Evolutionary conservation across 1,139 yeast species (phyloP).

Genomic region (Geotrichum aggregatum): DNA sequence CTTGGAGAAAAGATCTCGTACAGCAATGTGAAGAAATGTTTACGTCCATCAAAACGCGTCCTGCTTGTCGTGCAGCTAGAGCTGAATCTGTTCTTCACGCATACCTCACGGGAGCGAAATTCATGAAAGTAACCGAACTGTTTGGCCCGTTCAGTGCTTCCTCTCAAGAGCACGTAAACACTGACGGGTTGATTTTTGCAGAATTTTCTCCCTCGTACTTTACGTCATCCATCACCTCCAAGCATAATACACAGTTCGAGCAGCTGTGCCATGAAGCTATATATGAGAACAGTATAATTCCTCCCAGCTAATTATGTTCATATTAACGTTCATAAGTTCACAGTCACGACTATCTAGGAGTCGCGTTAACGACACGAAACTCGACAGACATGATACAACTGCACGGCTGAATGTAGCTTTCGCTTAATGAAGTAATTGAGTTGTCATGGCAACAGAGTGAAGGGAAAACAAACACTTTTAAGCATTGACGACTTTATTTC

Average conservation of each 20-base stretch:
- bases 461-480: too few species aligned
- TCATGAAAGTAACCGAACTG: not conserved
- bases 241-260: slow-evolving; percentile 5
- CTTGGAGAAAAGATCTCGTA: slow-evolving; percentile 7
- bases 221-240: not conserved
- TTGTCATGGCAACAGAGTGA: too few species aligned
- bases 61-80: not conserved
- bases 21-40: not conserved
- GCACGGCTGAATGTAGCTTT: too few species aligned
- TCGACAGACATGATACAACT: too few species aligned
- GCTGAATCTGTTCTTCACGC: slow-evolving; percentile 3
- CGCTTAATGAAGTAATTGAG: too few species aligned
- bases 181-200: not conserved
- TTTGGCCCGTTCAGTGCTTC: slow-evolving; percentile 8
- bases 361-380: too few species aligned
- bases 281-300: not conserved
- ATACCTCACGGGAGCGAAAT: not conserved
- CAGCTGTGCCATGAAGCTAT: slow-evolving; percentile 6
- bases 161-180: not conserved
- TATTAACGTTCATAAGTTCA: too few species aligned
- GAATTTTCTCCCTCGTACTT: not conserved
- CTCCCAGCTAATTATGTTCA: too few species aligned
- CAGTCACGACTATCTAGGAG: too few species aligned
- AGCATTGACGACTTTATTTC: not conserved
- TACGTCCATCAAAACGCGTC: not conserved